Base-by-base conservation (phyloP, 495 filamentous ascomycete genomes). In the Aspergillus panamensis region DNA sequence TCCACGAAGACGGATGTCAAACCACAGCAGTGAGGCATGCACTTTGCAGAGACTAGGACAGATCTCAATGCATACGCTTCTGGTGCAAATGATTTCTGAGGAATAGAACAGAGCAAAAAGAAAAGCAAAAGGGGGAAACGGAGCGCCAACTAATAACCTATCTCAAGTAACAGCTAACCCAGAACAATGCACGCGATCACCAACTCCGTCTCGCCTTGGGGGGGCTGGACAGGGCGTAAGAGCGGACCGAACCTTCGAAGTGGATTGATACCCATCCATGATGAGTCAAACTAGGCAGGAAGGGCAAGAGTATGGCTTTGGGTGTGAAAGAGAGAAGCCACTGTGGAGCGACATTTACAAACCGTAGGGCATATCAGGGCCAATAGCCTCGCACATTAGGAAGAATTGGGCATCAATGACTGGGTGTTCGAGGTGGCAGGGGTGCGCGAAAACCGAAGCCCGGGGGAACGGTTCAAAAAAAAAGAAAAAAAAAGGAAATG, bases 381-480 rank as follows among this genome's bases (percentile, higher is more conserved):
- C 71, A 73, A 73, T 72, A 63, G 68, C 35, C 35, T 55, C 56
- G 63, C 60, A 61, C 55, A 47, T 48, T 48, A 21, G 30, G 29
- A 48, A 53, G 58, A 65, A 72, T 77, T 77, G 75, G 75, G 75
- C 74, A 77, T 69, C 73, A 77, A 76, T 44, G 53, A 59, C 57
- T 57, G 53, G 55, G 33, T 53, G 53, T 55, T 62, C 51, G 49
- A 50, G 57, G 69, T 68, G 63, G 55, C 61, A 63, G 66, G 58
- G 43, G 40, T 45, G 53, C 42, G 59, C 16, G n/a, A 20, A 45
- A 19, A 19, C n/a, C 16, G 17, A 45, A 45, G 42, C 19, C 14
- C 12, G 17, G 10, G 42, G 42, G 42, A 45, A 45, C 53, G 42
- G 21, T 39, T 6, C 29, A 7, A 13, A 47, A 48, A 55, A 61